phyloP scores from a whole-genome alignment of 2,329 filamentous ascomycete species.

The Coniochaeta hoffmannii region DNA sequence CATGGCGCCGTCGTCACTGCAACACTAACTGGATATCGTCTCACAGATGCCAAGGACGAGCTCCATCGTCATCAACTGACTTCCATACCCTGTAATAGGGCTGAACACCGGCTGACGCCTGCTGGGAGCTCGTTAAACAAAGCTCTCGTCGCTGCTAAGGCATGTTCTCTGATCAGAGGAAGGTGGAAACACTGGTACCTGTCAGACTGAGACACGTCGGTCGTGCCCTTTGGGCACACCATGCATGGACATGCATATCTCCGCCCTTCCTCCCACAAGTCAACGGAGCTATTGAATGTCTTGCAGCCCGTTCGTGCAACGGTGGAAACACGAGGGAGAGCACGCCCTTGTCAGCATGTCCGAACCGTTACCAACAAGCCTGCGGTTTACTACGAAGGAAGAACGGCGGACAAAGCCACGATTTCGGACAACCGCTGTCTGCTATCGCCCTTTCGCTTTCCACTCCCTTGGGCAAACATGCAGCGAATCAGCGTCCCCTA shows the following conservation, averaged over 20 bases:
- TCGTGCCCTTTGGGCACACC: neutral
- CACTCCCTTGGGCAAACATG: neutral
- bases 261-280: neutral
- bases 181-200: neutral
- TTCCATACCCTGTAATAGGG: no score
- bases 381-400: no score
- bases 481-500: neutral
- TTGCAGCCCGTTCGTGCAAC: neutral
- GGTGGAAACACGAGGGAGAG: neutral
- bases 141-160: no score
- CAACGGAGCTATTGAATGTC: neutral
- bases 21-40: neutral
- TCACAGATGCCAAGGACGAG: neutral
- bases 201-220: slow-evolving; percentile 1
- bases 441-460: no score
- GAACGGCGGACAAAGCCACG: no score
- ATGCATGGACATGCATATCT: neutral
- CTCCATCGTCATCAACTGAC: neutral
- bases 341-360: neutral
- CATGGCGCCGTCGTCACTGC: neutral
- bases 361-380: no score
- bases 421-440: no score
- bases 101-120: no score
- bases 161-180: no score
- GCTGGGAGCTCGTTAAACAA: no score